These are phyloP conservation scores for Yamadazyma friedrichii DNA, from an alignment of 1,139 yeast genomes.

Conservation along the genomic window DNA sequence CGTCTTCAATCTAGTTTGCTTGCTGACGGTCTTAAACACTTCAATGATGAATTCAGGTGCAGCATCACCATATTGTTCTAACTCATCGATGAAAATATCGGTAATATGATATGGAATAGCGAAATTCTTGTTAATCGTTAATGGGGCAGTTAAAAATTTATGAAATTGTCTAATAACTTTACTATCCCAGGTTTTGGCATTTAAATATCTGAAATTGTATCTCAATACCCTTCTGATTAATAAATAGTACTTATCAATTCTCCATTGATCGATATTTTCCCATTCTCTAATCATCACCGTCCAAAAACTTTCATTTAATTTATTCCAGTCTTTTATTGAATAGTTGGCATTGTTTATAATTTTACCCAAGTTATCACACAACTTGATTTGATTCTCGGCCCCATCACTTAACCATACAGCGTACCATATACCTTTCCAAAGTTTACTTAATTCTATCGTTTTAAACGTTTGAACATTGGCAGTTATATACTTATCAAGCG, in stretches of 20 bases:
- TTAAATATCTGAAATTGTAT: slow-evolving; percentile 60
- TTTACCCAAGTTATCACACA: slow-evolving; percentile 72
- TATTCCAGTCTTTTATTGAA: slow-evolving; percentile 21
- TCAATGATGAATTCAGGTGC: slow-evolving; percentile 57
- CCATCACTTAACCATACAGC: slow-evolving; percentile 97
- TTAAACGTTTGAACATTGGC: slow-evolving; percentile 30
- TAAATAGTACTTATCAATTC: slow-evolving; percentile 81
- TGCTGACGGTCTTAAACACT: slow-evolving; percentile 57
- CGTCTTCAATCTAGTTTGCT: slow-evolving; percentile 56
- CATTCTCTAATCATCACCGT: slow-evolving; percentile 76
- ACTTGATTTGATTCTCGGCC: slow-evolving; percentile 84
- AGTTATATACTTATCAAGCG: slow-evolving; percentile 59
- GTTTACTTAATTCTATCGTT: slow-evolving; percentile 63
- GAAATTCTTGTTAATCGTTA: slow-evolving; percentile 62
- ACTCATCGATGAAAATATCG: slow-evolving; percentile 83
- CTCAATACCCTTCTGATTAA: slow-evolving; percentile 75
- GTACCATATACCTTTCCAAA: slow-evolving; percentile 92
- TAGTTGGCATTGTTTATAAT: slow-evolving; percentile 41
- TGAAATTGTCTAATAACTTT: slow-evolving; percentile 47
- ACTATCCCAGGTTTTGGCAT: slow-evolving; percentile 55
- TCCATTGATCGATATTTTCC: slow-evolving; percentile 81
- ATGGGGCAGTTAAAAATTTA: slow-evolving; percentile 40
- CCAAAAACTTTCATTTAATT: slow-evolving; percentile 81
- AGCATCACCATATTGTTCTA: slow-evolving; percentile 50
- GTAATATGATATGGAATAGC: slow-evolving; percentile 84